phyloP scores from a whole-genome alignment of 1,284 basidiomycete species.

The Sanguinoderma infundibulare region DNA sequence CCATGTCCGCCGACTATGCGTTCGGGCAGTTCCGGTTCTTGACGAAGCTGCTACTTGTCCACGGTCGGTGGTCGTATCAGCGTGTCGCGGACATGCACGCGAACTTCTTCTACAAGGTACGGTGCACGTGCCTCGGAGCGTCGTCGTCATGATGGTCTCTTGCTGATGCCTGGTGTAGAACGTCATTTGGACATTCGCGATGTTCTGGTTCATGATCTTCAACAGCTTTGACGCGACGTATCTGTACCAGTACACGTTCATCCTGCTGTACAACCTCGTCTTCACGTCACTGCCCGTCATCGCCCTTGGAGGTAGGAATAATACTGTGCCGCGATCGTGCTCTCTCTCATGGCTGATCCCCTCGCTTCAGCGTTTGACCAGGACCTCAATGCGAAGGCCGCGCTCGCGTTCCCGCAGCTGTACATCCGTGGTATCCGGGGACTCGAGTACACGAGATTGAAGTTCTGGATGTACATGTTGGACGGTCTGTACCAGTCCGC shows the following conservation, averaged over 20 bases:
- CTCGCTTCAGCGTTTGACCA: constrained; percentile 83
- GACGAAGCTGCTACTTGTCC: constrained; percentile 91
- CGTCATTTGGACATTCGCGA: constrained; percentile 88
- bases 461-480: constrained; percentile 95
- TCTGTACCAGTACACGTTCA: constrained; percentile 95
- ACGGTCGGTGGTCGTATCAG: constrained; percentile 96
- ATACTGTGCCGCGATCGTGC: constrained; percentile 1
- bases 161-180: constrained; percentile 53
- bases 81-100: constrained; percentile 97
- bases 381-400: constrained; percentile 90
- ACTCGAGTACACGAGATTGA: constrained; percentile 88
- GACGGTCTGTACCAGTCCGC: constrained; percentile 94
- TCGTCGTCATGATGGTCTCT: background rate
- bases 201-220: constrained; percentile 95
- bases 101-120: constrained; percentile 97
- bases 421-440: constrained; percentile 94
- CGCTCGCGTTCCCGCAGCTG: constrained; percentile 90
- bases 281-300: constrained; percentile 96
- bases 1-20: constrained; percentile 98
- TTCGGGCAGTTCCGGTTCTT: constrained; percentile 97
- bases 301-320: constrained; percentile 76
- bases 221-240: constrained; percentile 96
- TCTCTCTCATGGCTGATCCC: constrained; percentile 12
- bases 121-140: constrained; percentile 11
- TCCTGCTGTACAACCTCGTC: constrained; percentile 88